These are phyloP conservation scores for Mycena sanguinolenta DNA, from an alignment of 768 basidiomycete species.

Conservation along the genomic window DNA sequence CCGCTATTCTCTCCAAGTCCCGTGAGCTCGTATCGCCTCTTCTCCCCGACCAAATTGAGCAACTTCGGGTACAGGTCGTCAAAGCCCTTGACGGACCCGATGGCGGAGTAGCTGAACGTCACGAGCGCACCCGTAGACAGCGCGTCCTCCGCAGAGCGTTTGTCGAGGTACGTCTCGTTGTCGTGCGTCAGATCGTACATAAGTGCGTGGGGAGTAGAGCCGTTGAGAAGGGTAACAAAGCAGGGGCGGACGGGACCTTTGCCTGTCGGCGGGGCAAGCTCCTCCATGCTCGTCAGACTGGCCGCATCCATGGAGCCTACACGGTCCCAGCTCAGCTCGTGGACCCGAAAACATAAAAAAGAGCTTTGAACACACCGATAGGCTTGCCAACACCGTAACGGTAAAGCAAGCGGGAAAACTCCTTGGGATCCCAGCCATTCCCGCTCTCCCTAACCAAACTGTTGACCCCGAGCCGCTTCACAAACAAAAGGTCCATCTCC, in stretches of 20 bases:
- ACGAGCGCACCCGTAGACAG: conserved; percentile 95
- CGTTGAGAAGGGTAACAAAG: conserved; percentile 83
- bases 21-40: conserved; percentile 81
- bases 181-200: conserved; percentile 98
- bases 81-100: conserved; percentile 96
- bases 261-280: conserved; percentile 85
- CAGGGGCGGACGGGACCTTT: conserved; percentile 84
- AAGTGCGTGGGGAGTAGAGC: conserved; percentile 91
- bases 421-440: conserved; percentile 91
- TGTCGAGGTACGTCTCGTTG: conserved; percentile 92
- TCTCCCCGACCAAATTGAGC: conserved; percentile 90
- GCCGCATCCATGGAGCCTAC: conserved; percentile 93
- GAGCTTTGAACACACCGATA: conserved; percentile 71
- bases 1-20: conserved; percentile 68
- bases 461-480: conserved; percentile 93
- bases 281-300: conserved; percentile 82
- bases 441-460: conserved; percentile 95
- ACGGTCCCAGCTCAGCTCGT: conserved; percentile 2
- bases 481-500: conserved; percentile 93
- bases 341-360: background rate
- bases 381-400: conserved; percentile 94
- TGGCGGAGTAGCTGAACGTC: conserved; percentile 88
- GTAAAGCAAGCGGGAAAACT: conserved; percentile 90
- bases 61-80: conserved; percentile 97
- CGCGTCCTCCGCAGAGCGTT: conserved; percentile 94